Evolutionary conservation across 2,329 filamentous ascomycete genomes (phyloP), one percentile per base, ranked within the genome.

Genomic region (Lasiodiplodia hormozganensis): DNA sequence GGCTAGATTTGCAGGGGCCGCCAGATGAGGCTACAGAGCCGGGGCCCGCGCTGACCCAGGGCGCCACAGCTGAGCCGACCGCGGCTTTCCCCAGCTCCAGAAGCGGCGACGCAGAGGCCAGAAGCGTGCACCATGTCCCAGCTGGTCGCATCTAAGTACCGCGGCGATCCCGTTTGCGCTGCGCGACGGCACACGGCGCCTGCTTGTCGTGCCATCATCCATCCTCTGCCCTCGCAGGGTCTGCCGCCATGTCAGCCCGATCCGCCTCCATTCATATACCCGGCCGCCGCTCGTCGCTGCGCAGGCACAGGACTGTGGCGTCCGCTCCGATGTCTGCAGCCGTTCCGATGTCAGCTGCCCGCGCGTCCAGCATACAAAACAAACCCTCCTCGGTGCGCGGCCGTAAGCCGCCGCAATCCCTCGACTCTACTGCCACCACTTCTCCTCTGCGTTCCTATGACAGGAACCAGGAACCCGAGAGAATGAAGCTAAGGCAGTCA

Each of bases 231-330:
- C n/a, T 21, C 23, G n/a, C 47, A 28, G 21, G n/a, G 10, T 34
- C 36, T 23, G 25, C 54, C 43, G 52, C 54, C 65, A 67, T 67
- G 65, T 52, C 60, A 52, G 65, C 64, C 40, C 51, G 51, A 18
- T 52, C 64, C 51, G 64, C 54, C 43, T 47, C 65, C 38, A 67
- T 67, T 67, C 66, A 68, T 68, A 68, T 68, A 68, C 66, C 66
- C 56, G 43, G 40, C 57, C 66, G 66, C 49, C 43, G 43, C 28
- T 68, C 56, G 43, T 68, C 56, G 47, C 66, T 68, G 66, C 66
- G 56, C 10, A 21, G 31, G 31, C 40, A 47, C 54, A 51, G 47
- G 47, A 28, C 25, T n/a, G 34, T 67, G 21, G 54, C 65, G n/a
- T 53, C 28, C 62, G 31, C 21, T 40, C 5, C 43, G n/a, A 10